Percentiles rank a stretch among this genome's conserved stretches.
Evolutionary conservation across 2,329 filamentous ascomycete genomes (phyloP).

Genomic region (Colletotrichum lini): DNA sequence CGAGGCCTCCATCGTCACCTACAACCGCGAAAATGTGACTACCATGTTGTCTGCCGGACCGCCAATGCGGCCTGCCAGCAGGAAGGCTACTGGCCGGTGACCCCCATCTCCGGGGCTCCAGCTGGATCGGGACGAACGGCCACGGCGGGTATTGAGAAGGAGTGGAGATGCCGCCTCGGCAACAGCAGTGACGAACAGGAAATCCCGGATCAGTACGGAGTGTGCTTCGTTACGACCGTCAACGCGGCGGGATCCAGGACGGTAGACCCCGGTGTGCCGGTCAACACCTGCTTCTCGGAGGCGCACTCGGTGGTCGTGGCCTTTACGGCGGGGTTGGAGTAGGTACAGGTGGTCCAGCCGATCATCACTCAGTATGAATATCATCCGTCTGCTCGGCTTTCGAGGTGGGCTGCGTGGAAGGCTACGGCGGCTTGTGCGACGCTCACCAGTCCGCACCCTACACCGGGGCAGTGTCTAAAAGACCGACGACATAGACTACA

Average conservation of each 20-base stretch:
- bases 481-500: neutral
- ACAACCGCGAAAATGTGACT: slow-evolving; percentile 11
- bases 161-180: slow-evolving; percentile 28
- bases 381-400: slow-evolving; percentile 16
- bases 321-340: slow-evolving; percentile 30
- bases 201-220: slow-evolving; percentile 17
- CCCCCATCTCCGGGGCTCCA: slow-evolving; percentile 17
- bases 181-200: neutral
- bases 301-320: slow-evolving; percentile 30
- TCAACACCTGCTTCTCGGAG: slow-evolving; percentile 28
- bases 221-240: slow-evolving; percentile 27
- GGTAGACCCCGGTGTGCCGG: neutral
- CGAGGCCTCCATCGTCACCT: slow-evolving; percentile 33
- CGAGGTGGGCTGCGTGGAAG: neutral
- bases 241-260: slow-evolving; percentile 2
- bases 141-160: slow-evolving; percentile 27
- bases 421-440: slow-evolving; percentile 14
- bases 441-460: slow-evolving; percentile 21
- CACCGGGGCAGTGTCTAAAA: neutral
- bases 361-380: neutral
- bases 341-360: slow-evolving; percentile 19
- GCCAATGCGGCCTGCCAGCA: slow-evolving; percentile 22
- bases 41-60: slow-evolving; percentile 24
- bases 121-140: slow-evolving; percentile 32
- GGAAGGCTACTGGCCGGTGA: slow-evolving; percentile 32